A percentile compares a stretch with the other conserved stretches of the same genome.
phyloP scores from a whole-genome alignment of 169 alveolate genomes.

The Fabrea salina region DNA sequence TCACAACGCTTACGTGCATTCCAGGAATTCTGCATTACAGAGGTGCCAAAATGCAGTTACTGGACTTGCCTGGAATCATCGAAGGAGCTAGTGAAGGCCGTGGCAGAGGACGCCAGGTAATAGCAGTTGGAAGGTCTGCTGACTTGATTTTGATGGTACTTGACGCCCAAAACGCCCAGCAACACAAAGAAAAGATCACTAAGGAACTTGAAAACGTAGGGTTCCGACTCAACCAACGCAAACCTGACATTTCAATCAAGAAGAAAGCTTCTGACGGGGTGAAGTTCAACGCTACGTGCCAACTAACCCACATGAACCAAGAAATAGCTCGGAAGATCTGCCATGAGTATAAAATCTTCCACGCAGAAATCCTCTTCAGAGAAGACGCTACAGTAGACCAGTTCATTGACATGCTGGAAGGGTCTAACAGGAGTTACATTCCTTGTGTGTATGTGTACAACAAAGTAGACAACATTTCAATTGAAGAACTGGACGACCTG shows the following conservation, averaged over 20 bases:
- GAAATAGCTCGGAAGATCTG: slow-evolving; percentile 79
- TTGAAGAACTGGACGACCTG: slow-evolving; percentile 92
- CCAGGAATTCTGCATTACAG: slow-evolving; percentile 94
- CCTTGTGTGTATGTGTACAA: slow-evolving; percentile 94
- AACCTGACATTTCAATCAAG: slow-evolving; percentile 88
- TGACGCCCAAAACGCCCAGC: slow-evolving; percentile 93
- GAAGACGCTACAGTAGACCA: slow-evolving; percentile 97
- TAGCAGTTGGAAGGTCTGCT: slow-evolving; percentile 97
- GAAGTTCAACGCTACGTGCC: slow-evolving; percentile 63
- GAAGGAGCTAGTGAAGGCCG: slow-evolving; percentile 99
- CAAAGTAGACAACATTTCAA: slow-evolving; percentile 87
- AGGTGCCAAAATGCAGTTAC: slow-evolving; percentile 95
- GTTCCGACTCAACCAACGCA: slow-evolving; percentile 92
- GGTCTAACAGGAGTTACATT: slow-evolving; percentile 83
- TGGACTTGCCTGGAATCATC: slow-evolving; percentile 96
- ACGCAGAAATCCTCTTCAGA: slow-evolving; percentile 92
- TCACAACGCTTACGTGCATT: slow-evolving; percentile 98
- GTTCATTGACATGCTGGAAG: slow-evolving; percentile 97
- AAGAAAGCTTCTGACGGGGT: slow-evolving; percentile 84
- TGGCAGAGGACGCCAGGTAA: slow-evolving; percentile 98
- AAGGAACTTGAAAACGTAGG: slow-evolving; percentile 97
- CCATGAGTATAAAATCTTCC: slow-evolving; percentile 92
- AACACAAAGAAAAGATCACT: slow-evolving; percentile 91
- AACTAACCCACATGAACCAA: slow-evolving; percentile 72
- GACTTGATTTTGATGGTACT: slow-evolving; percentile 91